Conservation (phyloP, 352 stramenopile species). For the Phytophthora pluvialis region DNA sequence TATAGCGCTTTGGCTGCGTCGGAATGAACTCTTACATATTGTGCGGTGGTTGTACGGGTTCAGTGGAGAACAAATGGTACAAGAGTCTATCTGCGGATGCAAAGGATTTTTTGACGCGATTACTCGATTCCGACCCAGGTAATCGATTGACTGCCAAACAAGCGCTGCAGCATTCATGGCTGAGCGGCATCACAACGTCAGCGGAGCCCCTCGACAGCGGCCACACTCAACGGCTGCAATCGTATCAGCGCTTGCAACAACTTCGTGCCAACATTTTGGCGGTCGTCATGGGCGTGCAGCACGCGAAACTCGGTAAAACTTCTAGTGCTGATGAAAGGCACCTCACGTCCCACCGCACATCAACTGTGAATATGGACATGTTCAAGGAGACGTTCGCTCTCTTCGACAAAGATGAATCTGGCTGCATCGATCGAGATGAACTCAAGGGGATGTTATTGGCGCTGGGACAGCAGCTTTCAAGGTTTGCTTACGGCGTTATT, state of each 20-base stretch:
- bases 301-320: slow-evolving; percentile 54
- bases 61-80: slow-evolving; percentile 79
- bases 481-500: slow-evolving; percentile 29
- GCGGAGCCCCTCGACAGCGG: slow-evolving; percentile 55
- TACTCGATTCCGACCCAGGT: slow-evolving; percentile 58
- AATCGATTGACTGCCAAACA: slow-evolving; percentile 63
- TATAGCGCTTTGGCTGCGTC: background rate
- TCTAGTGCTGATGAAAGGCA: slow-evolving; percentile 15
- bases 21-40: background rate
- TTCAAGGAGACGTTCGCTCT: slow-evolving; percentile 79
- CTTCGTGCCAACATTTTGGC: slow-evolving; percentile 79
- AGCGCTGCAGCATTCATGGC: slow-evolving; percentile 67
- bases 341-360: slow-evolving; percentile 38
- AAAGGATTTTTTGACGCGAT: slow-evolving; percentile 62
- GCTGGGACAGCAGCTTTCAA: slow-evolving; percentile 61
- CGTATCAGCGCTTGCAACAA: slow-evolving; percentile 74
- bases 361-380: slow-evolving; percentile 83
- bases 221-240: slow-evolving; percentile 55
- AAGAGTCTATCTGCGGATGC: slow-evolving; percentile 57
- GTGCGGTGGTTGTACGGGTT: background rate
- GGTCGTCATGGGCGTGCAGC: slow-evolving; percentile 74
- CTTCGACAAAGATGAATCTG: slow-evolving; percentile 81
- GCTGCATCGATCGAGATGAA: slow-evolving; percentile 70
- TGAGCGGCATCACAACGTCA: slow-evolving; percentile 50
- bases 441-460: slow-evolving; percentile 56